Percentiles rank a stretch among this genome's conserved stretches.
These are phyloP conservation scores for Pholiota adiposa DNA, from an alignment of 1,284 basidiomycete genomes.

Conservation along the genomic window DNA sequence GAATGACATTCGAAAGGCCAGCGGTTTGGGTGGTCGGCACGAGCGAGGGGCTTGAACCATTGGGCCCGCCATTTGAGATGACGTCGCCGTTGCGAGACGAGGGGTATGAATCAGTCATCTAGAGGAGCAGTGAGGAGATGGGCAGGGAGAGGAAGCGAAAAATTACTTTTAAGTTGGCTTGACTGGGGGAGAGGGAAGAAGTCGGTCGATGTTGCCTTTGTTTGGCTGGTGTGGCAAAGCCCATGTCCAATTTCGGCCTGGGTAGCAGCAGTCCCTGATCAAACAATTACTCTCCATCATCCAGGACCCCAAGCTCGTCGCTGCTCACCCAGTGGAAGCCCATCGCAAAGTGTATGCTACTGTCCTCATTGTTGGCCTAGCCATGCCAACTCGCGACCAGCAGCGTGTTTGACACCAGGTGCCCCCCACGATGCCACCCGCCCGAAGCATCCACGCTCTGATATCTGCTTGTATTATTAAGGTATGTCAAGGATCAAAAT, in stretches of 20 bases:
- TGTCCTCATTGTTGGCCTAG: not conserved
- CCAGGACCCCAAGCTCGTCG: conserved; percentile 4
- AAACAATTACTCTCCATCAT: conserved; percentile 19
- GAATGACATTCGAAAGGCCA: conserved; percentile 67
- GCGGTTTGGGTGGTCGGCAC: conserved; percentile 44
- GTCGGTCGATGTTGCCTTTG: conserved; percentile 47
- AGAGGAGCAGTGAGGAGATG: conserved; percentile 31
- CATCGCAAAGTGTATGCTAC: not conserved
- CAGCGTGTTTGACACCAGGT: conserved; percentile 3
- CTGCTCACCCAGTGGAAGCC: conserved; percentile 30
- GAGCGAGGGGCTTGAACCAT: conserved; percentile 65
- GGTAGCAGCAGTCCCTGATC: conserved; percentile 42
- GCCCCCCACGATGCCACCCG: not conserved
- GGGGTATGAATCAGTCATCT: conserved; percentile 77
- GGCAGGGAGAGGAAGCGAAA: conserved; percentile 38
- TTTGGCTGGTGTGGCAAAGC: conserved; percentile 43
- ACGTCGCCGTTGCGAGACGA: conserved; percentile 68
- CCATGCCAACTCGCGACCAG: not conserved
- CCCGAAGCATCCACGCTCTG: no score
- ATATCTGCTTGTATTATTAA: conserved; percentile 1
- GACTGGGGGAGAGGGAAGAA: conserved; percentile 56
- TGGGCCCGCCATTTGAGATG: conserved; percentile 60
- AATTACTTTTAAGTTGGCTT: conserved; percentile 51
- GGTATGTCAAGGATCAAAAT: not conserved
- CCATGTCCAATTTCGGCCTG: conserved; percentile 41